phyloP scores from a whole-genome alignment of 768 basidiomycete genomes.

The Serendipita sp. region DNA sequence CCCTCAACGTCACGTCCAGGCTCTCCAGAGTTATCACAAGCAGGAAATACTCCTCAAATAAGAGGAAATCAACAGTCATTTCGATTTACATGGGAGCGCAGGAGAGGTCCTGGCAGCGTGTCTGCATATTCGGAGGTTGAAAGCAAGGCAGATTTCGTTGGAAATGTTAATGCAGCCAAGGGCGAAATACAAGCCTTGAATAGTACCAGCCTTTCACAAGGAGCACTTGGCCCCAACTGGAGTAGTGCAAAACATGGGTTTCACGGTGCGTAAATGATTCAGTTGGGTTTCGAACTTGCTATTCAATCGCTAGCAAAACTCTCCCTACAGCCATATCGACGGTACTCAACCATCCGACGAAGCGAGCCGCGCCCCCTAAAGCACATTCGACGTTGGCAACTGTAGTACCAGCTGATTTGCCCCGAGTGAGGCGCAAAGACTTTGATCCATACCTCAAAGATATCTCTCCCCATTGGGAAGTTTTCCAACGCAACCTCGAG shows the following conservation, averaged over 20 bases:
- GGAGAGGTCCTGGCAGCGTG: constrained; percentile 49
- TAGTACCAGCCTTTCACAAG: constrained; percentile 28
- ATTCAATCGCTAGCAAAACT: background rate
- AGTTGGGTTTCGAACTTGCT: background rate
- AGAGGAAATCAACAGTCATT: constrained; percentile 30
- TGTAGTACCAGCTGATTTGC: constrained; percentile 54
- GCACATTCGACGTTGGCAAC: constrained; percentile 65
- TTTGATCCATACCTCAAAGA: constrained; percentile 68
- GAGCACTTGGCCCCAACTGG: constrained; percentile 47
- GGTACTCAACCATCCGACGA: constrained; percentile 80
- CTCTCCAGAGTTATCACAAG: background rate
- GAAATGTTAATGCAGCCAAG: constrained; percentile 26
- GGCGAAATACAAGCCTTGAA: constrained; percentile 30
- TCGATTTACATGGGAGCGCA: constrained; percentile 61
- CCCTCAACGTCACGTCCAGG: constrained; percentile 3
- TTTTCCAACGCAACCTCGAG: constrained; percentile 33
- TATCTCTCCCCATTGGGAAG: constrained; percentile 61
- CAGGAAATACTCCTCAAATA: background rate
- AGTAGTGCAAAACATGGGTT: constrained; percentile 74
- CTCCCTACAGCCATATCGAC: constrained; percentile 68
- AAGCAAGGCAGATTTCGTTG: constrained; percentile 39
- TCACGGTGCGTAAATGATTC: constrained; percentile 42
- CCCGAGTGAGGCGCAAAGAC: constrained; percentile 65
- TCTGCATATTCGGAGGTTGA: constrained; percentile 56
- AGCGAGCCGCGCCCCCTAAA: constrained; percentile 70